Percentiles rank a stretch among this genome's conserved stretches.
These are phyloP conservation scores for Emmonsiellopsis sp. DNA, from an alignment of 2,329 filamentous ascomycete species.

Conservation along the genomic window DNA sequence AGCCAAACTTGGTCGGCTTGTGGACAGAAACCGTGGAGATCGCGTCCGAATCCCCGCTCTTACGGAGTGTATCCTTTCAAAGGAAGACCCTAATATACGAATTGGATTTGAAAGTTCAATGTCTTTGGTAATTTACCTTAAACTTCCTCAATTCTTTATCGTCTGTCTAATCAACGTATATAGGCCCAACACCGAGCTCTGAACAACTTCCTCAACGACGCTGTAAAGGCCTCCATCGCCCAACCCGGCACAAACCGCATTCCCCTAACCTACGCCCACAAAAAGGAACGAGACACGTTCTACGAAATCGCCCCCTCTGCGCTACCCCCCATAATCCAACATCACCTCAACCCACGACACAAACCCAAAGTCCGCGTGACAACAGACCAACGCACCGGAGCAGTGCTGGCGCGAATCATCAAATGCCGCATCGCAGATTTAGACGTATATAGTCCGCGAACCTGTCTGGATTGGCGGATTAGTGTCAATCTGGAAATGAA, in stretches of 20 bases:
- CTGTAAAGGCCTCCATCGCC: constrained; percentile 42
- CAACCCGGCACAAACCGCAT: constrained; percentile 27
- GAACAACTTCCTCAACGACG: constrained; percentile 78
- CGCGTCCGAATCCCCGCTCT: constrained; percentile 59
- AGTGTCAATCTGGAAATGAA: constrained; percentile 92
- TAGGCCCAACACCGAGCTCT: constrained; percentile 71
- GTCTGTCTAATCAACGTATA: constrained; percentile 11
- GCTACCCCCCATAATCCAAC: constrained; percentile 56
- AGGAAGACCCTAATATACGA: constrained; percentile 42
- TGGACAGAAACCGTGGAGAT: constrained; percentile 62
- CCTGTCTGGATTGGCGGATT: constrained; percentile 80
- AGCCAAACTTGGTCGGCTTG: constrained; percentile 78
- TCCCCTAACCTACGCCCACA: constrained; percentile 66
- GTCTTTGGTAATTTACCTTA: constrained; percentile 59
- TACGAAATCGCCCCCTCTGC: constrained; percentile 59
- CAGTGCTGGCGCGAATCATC: constrained; percentile 73
- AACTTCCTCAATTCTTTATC: neutral
- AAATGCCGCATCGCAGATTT: constrained; percentile 83
- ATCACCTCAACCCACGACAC: constrained; percentile 51
- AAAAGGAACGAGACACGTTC: constrained; percentile 74
- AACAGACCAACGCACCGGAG: constrained; percentile 61
- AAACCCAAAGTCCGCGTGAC: constrained; percentile 64
- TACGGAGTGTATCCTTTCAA: constrained; percentile 61
- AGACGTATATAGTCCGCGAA: constrained; percentile 71
- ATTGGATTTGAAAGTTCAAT: constrained; percentile 78